Evolutionary conservation across 768 basidiomycete species (phyloP), one percentile per base, ranked within the genome.

Genomic region (Collybia mongolica): DNA sequence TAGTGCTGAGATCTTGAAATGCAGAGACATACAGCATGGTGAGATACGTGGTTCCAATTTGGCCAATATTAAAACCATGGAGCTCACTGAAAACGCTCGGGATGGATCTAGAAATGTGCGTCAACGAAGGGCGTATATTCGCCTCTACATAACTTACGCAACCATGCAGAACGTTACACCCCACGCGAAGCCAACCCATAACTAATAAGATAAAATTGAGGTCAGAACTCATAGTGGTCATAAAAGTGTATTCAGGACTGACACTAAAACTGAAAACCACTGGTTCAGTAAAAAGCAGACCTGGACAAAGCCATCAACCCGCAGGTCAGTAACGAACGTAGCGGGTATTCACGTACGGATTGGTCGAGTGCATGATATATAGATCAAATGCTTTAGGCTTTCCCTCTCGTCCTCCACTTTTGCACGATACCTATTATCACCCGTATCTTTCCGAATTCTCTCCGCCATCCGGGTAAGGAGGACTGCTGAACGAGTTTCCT

Each of bases 141-240:
- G 8, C 18, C 20, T 6, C 32, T 7, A 40, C 44, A 3, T 11
- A 36, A 39, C 69, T 26, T 57, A 84, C 82, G 81, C 80, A 24
- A 88, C 72, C 60, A 90, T 68, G 47, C 81, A 83, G 58, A 80
- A 93, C 18, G 85, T 63, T 5, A 90, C 79, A 0, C 90, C 90
- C 89, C 90, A 93, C 0, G 79, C 76, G 51, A 92, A 82, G 45
- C 83, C 82, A 24, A 83, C 68, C 86, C 84, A 86, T n/a, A 86
- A 60, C 84, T 88, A 22, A 46, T 18, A 22, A 5, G 22, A 28
- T 28, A 32, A 14, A 8, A 6, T 15, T 14, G 23, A 2, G 12
- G 5, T 46, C 18, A 19, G 35, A 15, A 20, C 32, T 22, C 35
- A 19, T 15, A 35, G 29, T 26, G 18, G 4, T 41, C 7, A 17